Conservation (phyloP, 2,329 filamentous ascomycete species). For the Rasamsonia emersonii region DNA sequence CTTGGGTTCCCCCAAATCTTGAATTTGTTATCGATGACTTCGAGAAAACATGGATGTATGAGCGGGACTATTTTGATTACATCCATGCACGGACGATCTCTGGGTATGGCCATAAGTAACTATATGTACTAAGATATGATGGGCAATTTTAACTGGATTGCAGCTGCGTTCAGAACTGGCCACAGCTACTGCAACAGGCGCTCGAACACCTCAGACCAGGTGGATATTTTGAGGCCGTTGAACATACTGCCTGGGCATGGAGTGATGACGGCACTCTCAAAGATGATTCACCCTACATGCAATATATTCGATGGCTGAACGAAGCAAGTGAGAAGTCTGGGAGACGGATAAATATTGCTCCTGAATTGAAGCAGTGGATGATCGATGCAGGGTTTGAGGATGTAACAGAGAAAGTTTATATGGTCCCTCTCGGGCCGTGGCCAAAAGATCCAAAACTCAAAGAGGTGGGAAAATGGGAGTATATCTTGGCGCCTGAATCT, state of each 20-base stretch:
- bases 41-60: constrained; percentile 12
- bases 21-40: constrained; percentile 15
- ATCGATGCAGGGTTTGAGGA: constrained; percentile 7
- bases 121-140: no score
- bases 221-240: constrained; percentile 13
- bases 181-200: constrained; percentile 1
- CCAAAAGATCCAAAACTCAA: constrained; percentile 8
- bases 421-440: constrained; percentile 9
- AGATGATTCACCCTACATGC: constrained; percentile 4
- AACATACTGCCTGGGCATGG: constrained; percentile 8
- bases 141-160: no score
- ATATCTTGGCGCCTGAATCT: constrained; percentile 12
- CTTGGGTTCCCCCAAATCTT: constrained; percentile 11
- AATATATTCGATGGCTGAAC: constrained; percentile 3
- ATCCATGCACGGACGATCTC: constrained; percentile 13
- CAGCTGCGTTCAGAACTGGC: constrained; percentile 8
- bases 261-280: constrained; percentile 12
- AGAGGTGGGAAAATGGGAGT: constrained; percentile 11
- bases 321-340: constrained; percentile 5
- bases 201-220: constrained; percentile 15
- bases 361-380: constrained; percentile 8
- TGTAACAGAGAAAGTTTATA: constrained; percentile 5
- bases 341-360: constrained; percentile 4
- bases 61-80: constrained; percentile 13
- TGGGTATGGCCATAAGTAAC: constrained; percentile 3